Evolutionary conservation across 805 yeast species (phyloP).

Genomic region (Deakozyma indianensis): DNA sequence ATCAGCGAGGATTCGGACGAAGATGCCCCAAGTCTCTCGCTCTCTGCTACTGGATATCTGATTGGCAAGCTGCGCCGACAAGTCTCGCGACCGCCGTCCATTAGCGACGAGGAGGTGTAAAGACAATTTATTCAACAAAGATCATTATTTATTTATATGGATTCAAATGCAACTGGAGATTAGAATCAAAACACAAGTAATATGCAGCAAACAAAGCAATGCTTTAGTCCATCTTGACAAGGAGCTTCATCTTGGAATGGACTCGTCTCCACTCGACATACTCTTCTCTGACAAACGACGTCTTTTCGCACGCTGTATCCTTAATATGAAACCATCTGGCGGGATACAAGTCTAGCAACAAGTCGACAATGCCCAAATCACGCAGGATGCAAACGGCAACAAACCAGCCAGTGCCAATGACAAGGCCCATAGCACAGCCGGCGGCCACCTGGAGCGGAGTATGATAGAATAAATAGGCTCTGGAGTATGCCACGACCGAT

Average conservation of each 20-base stretch:
- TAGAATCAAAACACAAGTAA: too few species aligned
- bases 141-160: not conserved
- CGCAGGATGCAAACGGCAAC: conserved; percentile 37
- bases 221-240: conserved; percentile 11
- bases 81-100: not conserved
- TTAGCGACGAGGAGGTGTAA: not conserved
- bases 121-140: too few species aligned
- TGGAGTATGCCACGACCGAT: conserved; percentile 42
- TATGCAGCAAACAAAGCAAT: not conserved
- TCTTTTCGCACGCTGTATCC: conserved; percentile 22
- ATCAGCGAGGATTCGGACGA: not conserved
- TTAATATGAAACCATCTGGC: conserved; percentile 27
- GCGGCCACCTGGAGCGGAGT: conserved; percentile 55
- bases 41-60: not conserved
- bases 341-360: conserved; percentile 47
- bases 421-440: conserved; percentile 52
- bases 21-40: not conserved
- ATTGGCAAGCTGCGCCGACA: not conserved
- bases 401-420: conserved; percentile 47
- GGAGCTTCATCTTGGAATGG: conserved; percentile 15
- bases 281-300: conserved; percentile 18
- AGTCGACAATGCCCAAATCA: conserved; percentile 51
- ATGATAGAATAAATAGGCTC: conserved; percentile 73
- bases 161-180: not conserved
- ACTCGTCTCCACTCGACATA: conserved; percentile 17